Base-by-base conservation (phyloP, 495 filamentous ascomycete species). In the Aspergillus diversus region DNA sequence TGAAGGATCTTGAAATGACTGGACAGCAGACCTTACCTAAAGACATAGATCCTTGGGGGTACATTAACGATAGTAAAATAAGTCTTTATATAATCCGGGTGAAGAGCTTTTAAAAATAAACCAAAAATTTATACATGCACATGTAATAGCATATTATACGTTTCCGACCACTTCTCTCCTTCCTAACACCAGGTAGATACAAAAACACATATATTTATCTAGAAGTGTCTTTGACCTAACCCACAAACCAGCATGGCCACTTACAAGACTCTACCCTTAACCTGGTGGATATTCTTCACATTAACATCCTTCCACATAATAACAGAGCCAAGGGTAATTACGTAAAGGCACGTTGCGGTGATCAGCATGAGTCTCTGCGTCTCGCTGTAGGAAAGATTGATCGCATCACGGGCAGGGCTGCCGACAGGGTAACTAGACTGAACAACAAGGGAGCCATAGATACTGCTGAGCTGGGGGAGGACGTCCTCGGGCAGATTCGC, bases 301-400 rank as follows among this genome's bases (percentile, higher is more conserved):
- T 82, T 81, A 58, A 87, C 82, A 63, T 89, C 81, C 51, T 77
- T 78, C 83, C 83, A 87, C 53, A 84, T 63, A 5, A 75, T 31
- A 1, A 83, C 77, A 58, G 72, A 75, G 5, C 74, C 72, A 21
- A 85, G 49, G 4, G 76, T 79, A 16, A 87, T 50, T 5, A 66
- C 73, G 70, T 82, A 77, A 1, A 88, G 71, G 11, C 73, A 71
- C 11, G 73, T 77, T 8, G 67, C 82, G 11, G 73, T 80, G 69
- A 86, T 84, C 53, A 87, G 70, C 84, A 88, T 86, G 60, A 77
- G 73, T 55, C 72, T 75, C 66, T 87, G 85, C 4, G 78, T 77
- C 48, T 83, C 78, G 5, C 80, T 83, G 70, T 89, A 90, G 4
- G 86, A 80, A 31, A 64, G 35, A 31, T 82, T 67, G 58, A 90